Evolutionary conservation across 305 asterid species (phyloP).

Genomic region (Fraxinus sp.): DNA sequence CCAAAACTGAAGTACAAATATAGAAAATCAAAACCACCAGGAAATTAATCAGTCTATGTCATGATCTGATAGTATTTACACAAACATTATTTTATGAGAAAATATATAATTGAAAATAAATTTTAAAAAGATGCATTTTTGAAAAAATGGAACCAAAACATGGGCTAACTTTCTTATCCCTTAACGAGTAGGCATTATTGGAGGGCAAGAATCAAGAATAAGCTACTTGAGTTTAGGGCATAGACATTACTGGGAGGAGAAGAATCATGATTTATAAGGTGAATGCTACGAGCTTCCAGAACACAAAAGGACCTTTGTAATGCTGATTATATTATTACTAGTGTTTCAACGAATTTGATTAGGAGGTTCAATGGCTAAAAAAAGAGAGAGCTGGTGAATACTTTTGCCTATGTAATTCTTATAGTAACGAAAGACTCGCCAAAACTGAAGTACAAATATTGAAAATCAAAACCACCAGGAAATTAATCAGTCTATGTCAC

Average conservation of each 20-base stretch:
- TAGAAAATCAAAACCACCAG: conserved; percentile 6
- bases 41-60: background rate
- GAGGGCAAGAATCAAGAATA: no score
- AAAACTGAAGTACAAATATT: background rate
- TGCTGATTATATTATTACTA: background rate
- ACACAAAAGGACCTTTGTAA: background rate
- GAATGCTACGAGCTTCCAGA: no score
- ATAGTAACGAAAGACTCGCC: background rate
- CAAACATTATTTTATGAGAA: no score
- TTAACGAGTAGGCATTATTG: no score
- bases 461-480: conserved; percentile 6
- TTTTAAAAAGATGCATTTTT: no score
- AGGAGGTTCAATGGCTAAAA: background rate
- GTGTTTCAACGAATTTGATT: background rate
- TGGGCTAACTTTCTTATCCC: no score
- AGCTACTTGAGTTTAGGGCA: no score
- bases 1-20: background rate
- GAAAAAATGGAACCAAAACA: no score
- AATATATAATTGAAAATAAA: no score
- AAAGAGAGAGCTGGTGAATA: background rate
- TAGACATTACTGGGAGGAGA: no score
- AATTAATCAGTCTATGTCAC: background rate
- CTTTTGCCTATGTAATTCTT: background rate
- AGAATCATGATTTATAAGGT: no score
- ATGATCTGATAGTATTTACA: background rate